Base-by-base conservation (phyloP, 345 rosid genomes). In the Linum lewisii region DNA sequence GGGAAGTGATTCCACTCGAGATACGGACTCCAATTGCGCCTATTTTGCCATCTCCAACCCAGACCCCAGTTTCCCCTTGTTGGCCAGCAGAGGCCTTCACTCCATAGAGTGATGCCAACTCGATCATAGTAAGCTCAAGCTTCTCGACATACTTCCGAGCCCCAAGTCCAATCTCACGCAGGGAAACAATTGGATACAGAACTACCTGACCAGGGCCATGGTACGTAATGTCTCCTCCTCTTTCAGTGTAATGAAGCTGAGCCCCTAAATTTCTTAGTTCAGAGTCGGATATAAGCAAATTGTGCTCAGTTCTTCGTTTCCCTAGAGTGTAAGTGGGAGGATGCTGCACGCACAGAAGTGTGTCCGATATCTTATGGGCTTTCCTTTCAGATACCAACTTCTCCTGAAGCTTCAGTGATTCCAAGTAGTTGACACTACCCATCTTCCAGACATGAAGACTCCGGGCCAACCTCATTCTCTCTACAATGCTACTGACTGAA, bases 191-290 rank as follows among this genome's bases (percentile, higher is more conserved):
- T 24, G 95, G 98, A 49, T 88, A 92, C 51, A 88, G 62, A 58
- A 88, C 62, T 44, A 97, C 88, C 70, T 86, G 99, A 73, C 45
- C 82, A 13, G 95, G 99, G 59, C 97, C 97, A 58, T 87, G 97
- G 75, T 78, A 89, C 22, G 99, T 86, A 59, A 92, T 81, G 44
- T 89, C 91, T 51, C 94, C 99, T 66, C 99, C 95, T 80, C 95
- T 81, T 68, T 82, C 87, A 5, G 99, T 92, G 64, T 89, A 83
- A 61, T 89, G 84, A 70, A 89, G 97, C 60, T 84, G 81, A 59
- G 94, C 95, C 73, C 95, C 97, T 29, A 86, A 58, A 50, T 68
- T 75, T 37, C 66, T 68, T 53, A 93, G 85, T 64, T 89, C 94
- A 63, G 85, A 61, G 68, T 66, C 65, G 25, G 89, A 70, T 24